Conservation (phyloP, 2,329 filamentous ascomycete species). For the Dactylella cylindrospora region DNA sequence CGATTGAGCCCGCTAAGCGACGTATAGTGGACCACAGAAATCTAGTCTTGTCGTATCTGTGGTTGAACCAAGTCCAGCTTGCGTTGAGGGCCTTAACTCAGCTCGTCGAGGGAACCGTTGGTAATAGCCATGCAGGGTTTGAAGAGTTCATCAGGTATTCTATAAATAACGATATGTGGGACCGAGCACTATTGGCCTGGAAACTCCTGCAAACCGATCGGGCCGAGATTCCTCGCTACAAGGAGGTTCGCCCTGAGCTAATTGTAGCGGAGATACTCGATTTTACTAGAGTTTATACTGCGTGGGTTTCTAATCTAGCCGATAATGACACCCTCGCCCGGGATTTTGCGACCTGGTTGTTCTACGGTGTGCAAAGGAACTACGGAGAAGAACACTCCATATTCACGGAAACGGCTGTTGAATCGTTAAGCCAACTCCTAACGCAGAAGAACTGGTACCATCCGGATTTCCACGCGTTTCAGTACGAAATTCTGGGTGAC, state of each 20-base stretch:
- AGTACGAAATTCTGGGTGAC: constrained; percentile 20
- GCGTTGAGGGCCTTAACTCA: constrained; percentile 6
- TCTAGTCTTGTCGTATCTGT: constrained; percentile 18
- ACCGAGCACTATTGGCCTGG: constrained; percentile 45
- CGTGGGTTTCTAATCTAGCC: constrained; percentile 17
- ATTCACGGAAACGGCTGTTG: constrained; percentile 1
- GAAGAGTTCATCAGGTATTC: constrained; percentile 46
- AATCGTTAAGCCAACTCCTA: not conserved
- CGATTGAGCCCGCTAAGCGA: constrained; percentile 13
- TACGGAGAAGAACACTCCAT: not conserved
- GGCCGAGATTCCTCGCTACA: constrained; percentile 2
- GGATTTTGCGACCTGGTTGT: constrained; percentile 28
- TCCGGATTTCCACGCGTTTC: constrained; percentile 7
- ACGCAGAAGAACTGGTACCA: constrained; percentile 8
- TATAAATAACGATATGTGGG: constrained; percentile 43
- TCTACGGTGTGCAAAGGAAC: constrained; percentile 9
- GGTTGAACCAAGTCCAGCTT: constrained; percentile 6
- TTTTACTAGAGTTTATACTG: constrained; percentile 12
- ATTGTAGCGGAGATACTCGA: constrained; percentile 2
- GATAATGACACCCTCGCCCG: constrained; percentile 3
- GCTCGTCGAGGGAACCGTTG: constrained; percentile 5
- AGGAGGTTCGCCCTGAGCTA: constrained; percentile 7
- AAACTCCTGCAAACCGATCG: constrained; percentile 39
- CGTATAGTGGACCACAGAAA: constrained; percentile 15
- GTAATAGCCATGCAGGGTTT: constrained; percentile 40